Evolutionary conservation across 1,284 basidiomycete genomes (phyloP).

Genomic region (Puccinia novopanici): DNA sequence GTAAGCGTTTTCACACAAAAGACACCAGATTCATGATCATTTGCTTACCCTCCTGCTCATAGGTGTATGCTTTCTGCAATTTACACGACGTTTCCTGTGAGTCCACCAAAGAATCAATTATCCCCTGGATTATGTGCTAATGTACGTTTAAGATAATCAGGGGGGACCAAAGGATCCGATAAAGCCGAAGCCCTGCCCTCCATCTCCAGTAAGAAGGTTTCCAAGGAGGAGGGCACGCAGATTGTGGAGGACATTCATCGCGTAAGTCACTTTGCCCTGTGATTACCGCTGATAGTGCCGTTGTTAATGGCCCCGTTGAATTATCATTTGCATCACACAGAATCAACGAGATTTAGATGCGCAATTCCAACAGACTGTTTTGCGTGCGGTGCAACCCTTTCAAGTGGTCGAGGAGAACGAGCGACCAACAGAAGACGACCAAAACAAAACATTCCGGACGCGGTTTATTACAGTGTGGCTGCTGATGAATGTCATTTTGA

Average conservation of each 20-base stretch:
- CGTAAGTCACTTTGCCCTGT: constrained; percentile 11
- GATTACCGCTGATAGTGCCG: not conserved
- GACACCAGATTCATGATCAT: not conserved
- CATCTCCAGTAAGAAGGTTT: constrained; percentile 74
- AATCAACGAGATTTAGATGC: constrained; percentile 82
- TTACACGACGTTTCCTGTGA: constrained; percentile 67
- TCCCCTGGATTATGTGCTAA: not conserved
- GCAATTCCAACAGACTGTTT: constrained; percentile 88
- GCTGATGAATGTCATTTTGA: constrained; percentile 69
- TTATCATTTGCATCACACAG: not conserved
- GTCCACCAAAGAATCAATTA: not conserved
- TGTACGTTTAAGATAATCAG: constrained; percentile 57
- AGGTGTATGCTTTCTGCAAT: constrained; percentile 96
- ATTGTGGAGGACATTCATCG: constrained; percentile 61
- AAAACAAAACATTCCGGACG: constrained; percentile 91
- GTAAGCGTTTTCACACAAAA: constrained; percentile 9
- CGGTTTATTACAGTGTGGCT: constrained; percentile 65
- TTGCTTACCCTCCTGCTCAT: not conserved
- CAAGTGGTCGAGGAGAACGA: constrained; percentile 71
- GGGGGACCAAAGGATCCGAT: constrained; percentile 96
- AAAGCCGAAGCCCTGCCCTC: constrained; percentile 89
- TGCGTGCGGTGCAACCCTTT: constrained; percentile 84
- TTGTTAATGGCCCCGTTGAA: not conserved
- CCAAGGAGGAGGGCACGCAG: constrained; percentile 70
- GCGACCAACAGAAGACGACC: constrained; percentile 62